These are phyloP conservation scores for Helianthus annuus DNA, from an alignment of 129 eudicot species.

Conservation along the genomic window DNA sequence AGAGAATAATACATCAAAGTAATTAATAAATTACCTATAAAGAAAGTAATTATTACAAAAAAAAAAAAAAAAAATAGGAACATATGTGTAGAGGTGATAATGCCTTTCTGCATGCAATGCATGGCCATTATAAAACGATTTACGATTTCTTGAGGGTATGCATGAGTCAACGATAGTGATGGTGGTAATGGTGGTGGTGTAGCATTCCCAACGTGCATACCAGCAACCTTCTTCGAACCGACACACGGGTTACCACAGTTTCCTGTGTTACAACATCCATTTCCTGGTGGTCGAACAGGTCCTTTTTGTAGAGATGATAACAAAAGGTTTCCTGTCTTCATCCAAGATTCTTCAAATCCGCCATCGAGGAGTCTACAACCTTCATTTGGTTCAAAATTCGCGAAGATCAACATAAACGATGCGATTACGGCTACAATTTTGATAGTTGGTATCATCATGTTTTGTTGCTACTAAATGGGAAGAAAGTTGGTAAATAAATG, in stretches of 20 bases:
- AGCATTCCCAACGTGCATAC: neutral
- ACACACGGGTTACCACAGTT: constrained; percentile 29
- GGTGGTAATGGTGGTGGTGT: constrained; percentile 7
- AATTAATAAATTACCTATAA: too few relatives aligned
- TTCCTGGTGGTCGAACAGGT: constrained; percentile 26
- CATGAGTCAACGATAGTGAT: constrained; percentile 3
- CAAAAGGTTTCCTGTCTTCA: constrained; percentile 18
- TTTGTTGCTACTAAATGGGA: neutral
- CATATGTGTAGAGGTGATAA: too few relatives aligned
- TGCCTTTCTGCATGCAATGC: too few relatives aligned
- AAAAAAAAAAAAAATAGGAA: too few relatives aligned
- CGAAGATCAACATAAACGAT: constrained; percentile 4
- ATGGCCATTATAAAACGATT: neutral
- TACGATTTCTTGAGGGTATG: neutral
- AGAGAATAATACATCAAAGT: too few relatives aligned
- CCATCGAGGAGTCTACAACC: constrained; percentile 25
- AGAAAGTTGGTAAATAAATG: constrained; percentile 2
- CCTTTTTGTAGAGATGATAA: constrained; percentile 24
- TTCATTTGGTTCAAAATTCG: constrained; percentile 21
- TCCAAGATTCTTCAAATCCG: constrained; percentile 23
- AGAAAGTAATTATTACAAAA: too few relatives aligned
- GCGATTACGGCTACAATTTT: constrained; percentile 17
- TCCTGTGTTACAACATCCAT: constrained; percentile 33
- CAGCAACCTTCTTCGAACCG: constrained; percentile 30
- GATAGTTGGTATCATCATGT: neutral